Evolutionary conservation across 2,329 filamentous ascomycete genomes (phyloP).

Genomic region (Cordyceps militaris): DNA sequence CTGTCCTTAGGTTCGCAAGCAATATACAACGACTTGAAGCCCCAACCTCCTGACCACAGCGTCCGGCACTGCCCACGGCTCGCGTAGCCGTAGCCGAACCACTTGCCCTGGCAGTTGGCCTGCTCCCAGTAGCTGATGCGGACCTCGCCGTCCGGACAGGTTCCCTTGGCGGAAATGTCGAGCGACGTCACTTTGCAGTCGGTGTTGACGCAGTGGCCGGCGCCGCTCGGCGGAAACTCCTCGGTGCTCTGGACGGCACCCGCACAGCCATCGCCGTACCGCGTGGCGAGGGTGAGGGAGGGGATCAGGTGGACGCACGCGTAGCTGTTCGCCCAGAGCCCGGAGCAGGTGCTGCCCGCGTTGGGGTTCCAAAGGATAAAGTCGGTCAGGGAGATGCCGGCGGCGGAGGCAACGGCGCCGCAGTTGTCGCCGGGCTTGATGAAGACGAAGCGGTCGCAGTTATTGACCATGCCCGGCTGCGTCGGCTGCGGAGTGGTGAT

Average conservation of each 20-base stretch:
- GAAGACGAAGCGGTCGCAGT: constrained; percentile 56
- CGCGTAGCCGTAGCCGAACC: constrained; percentile 6
- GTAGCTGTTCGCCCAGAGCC: neutral
- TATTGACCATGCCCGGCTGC: constrained; percentile 27
- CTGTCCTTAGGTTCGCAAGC: neutral
- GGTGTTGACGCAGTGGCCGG: constrained; percentile 10
- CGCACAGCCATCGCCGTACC: constrained; percentile 6
- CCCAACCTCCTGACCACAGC: neutral
- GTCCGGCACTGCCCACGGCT: neutral
- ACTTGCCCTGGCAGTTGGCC: neutral
- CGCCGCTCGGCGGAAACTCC: neutral
- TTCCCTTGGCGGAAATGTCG: neutral
- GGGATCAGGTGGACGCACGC: neutral
- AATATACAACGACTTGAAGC: neutral
- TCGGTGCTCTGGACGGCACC: constrained; percentile 6
- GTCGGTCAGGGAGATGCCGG: neutral
- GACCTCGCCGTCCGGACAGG: neutral
- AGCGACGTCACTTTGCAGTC: constrained; percentile 3
- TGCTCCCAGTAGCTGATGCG: constrained; percentile 4
- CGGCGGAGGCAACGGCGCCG: neutral
- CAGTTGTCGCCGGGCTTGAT: neutral
- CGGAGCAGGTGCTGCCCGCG: neutral
- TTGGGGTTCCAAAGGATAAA: constrained; percentile 12
- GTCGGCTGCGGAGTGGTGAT: neutral
- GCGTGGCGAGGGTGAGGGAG: neutral